phyloP scores from a whole-genome alignment of 352 stramenopile genomes.

The Phytophthora cactorum region DNA sequence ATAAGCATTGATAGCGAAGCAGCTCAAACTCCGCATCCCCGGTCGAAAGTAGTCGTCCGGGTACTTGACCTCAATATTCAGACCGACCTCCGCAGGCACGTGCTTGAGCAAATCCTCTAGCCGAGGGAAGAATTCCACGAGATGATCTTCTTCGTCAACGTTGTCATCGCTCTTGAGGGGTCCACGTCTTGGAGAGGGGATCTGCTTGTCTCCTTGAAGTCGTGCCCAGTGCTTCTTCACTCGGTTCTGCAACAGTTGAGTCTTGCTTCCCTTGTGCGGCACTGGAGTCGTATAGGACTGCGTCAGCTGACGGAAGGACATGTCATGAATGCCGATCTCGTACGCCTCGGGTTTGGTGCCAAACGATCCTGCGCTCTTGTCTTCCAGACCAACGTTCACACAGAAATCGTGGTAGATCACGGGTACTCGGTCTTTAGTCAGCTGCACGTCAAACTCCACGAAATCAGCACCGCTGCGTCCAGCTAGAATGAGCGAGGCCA shows the following conservation, averaged over 20 bases:
- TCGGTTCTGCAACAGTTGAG: conserved; percentile 48
- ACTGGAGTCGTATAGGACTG: conserved; percentile 53
- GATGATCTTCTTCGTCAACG: conserved; percentile 47
- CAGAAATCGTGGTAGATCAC: conserved; percentile 86
- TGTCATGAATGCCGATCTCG: conserved; percentile 74
- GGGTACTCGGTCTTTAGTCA: conserved; percentile 78
- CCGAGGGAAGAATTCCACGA: conserved; percentile 77
- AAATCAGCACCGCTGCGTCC: conserved; percentile 74
- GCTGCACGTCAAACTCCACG: conserved; percentile 86
- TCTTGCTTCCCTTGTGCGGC: conserved; percentile 39
- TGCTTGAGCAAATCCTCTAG: conserved; percentile 73
- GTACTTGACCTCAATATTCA: conserved; percentile 90
- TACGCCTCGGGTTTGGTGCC: conserved; percentile 60
- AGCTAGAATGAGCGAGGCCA: conserved; percentile 77
- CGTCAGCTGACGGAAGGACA: conserved; percentile 68
- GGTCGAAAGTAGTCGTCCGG: conserved; percentile 54
- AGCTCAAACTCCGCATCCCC: conserved; percentile 48
- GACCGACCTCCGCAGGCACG: conserved; percentile 69
- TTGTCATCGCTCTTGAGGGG: conserved; percentile 12
- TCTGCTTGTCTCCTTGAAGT: conserved; percentile 41
- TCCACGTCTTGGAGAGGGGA: conserved; percentile 13
- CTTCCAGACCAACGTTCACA: conserved; percentile 68
- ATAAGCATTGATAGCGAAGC: conserved; percentile 81
- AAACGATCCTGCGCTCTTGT: conserved; percentile 50
- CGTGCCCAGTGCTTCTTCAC: conserved; percentile 75